Evolutionary conservation across 371 early-diverging fungal species (phyloP).

Genomic region (Umbelopsis sp.): DNA sequence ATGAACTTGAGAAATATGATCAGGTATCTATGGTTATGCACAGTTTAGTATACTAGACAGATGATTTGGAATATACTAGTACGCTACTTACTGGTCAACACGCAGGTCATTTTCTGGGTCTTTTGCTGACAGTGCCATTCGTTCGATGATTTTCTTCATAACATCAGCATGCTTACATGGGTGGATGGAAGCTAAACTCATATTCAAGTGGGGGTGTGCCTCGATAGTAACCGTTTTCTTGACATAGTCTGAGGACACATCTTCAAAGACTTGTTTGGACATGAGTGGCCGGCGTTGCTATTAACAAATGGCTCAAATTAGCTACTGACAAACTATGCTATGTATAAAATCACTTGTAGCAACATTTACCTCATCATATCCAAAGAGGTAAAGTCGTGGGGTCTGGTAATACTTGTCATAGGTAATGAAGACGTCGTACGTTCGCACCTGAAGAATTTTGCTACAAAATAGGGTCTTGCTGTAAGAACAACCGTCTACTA

Average conservation of each 20-base stretch:
- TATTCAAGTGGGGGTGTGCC: constrained; percentile 87
- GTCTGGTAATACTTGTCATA: constrained; percentile 99
- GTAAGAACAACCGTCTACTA: not conserved
- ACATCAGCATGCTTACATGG: constrained; percentile 98
- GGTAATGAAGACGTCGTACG: constrained; percentile 96
- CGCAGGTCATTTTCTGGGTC: constrained; percentile 60
- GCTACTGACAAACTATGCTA: not conserved
- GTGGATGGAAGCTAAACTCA: constrained; percentile 91
- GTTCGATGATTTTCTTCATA: constrained; percentile 94
- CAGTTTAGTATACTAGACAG: not conserved
- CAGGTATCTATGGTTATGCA: constrained; percentile 61
- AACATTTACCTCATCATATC: constrained; percentile 81
- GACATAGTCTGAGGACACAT: constrained; percentile 97
- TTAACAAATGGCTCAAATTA: not conserved
- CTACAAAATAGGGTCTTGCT: constrained; percentile 45
- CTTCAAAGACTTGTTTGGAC: constrained; percentile 88
- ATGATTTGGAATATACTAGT: too few relatives aligned
- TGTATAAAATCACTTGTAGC: not conserved
- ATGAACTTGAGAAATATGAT: constrained; percentile 96
- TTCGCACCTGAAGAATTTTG: constrained; percentile 91
- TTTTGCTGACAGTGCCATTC: constrained; percentile 58
- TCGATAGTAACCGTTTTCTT: constrained; percentile 98
- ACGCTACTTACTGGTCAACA: constrained; percentile 84
- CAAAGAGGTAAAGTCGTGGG: constrained; percentile 95
- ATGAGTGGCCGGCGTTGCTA: constrained; percentile 82